Conservation (phyloP, 306 rosid species). For the Gleditsia sinensis region DNA sequence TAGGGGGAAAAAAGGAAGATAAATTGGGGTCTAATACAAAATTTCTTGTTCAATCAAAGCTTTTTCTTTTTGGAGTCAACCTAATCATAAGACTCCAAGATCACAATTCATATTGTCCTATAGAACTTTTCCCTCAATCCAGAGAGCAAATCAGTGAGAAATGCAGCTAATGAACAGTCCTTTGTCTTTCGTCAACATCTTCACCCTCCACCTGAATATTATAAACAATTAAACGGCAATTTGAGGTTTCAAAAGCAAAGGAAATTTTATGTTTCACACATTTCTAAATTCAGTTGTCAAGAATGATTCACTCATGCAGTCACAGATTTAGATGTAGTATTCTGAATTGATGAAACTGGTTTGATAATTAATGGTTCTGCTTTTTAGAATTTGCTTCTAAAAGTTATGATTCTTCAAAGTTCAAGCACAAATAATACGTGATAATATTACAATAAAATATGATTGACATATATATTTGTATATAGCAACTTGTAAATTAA, state of each 20-base stretch:
- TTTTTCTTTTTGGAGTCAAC: not conserved
- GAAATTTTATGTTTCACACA: not conserved
- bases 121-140: not conserved
- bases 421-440: not conserved
- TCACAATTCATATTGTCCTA: constrained; percentile 24
- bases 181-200: constrained; percentile 52
- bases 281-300: not conserved
- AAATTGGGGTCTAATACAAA: not conserved
- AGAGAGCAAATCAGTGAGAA: not conserved
- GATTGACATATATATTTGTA: not conserved
- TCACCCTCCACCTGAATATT: constrained; percentile 56
- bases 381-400: not conserved
- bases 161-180: constrained; percentile 46
- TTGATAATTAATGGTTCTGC: not conserved
- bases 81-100: constrained; percentile 7
- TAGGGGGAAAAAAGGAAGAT: not conserved
- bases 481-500: not conserved
- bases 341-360: not conserved
- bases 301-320: not conserved
- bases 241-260: not conserved
- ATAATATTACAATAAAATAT: not conserved
- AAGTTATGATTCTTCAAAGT: constrained; percentile 6
- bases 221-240: constrained; percentile 11
- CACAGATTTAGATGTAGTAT: not conserved
- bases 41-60: not conserved